Evolutionary conservation across 208 protist genomes (phyloP).

Genomic region (Acanthamoeba lenticulata): DNA sequence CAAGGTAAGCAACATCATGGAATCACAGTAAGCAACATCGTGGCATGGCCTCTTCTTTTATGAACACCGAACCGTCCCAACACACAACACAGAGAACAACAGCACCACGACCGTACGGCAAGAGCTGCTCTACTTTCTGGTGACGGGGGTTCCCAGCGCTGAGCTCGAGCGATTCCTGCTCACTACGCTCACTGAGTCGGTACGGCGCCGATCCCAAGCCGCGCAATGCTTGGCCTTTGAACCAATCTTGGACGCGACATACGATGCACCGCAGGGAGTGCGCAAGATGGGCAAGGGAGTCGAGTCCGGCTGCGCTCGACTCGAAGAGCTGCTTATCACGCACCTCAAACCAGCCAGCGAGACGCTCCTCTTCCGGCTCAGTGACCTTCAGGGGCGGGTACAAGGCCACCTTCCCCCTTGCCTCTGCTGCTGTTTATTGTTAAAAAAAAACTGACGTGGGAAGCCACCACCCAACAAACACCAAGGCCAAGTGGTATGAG

Average conservation of each 20-base stretch:
- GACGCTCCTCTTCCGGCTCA: slow-evolving; percentile 32
- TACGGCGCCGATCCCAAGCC: neutral
- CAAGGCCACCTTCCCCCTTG: neutral
- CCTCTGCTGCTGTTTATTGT: neutral
- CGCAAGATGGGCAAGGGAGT: slow-evolving; percentile 10
- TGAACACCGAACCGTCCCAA: too few relatives aligned
- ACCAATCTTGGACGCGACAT: too few relatives aligned
- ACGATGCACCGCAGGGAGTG: neutral
- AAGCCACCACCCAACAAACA: neutral
- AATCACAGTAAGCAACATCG: neutral
- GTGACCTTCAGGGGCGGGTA: slow-evolving; percentile 39
- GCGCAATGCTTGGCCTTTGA: neutral
- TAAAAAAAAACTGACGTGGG: neutral
- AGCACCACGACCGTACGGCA: slow-evolving; percentile 31
- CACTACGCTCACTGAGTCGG: slow-evolving; percentile 28
- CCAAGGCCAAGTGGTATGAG: slow-evolving; percentile 34
- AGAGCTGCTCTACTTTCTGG: slow-evolving; percentile 53
- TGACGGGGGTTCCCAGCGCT: slow-evolving; percentile 42
- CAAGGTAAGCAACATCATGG: neutral
- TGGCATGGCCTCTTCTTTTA: neutral
- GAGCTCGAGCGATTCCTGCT: slow-evolving; percentile 50
- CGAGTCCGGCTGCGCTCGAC: neutral
- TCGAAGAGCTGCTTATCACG: slow-evolving; percentile 24
- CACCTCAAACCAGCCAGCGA: slow-evolving; percentile 32
- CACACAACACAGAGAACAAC: slow-evolving; percentile 20